These are phyloP conservation scores for Penicillium glabrum DNA, from an alignment of 2,329 filamentous ascomycete species.

Conservation along the genomic window DNA sequence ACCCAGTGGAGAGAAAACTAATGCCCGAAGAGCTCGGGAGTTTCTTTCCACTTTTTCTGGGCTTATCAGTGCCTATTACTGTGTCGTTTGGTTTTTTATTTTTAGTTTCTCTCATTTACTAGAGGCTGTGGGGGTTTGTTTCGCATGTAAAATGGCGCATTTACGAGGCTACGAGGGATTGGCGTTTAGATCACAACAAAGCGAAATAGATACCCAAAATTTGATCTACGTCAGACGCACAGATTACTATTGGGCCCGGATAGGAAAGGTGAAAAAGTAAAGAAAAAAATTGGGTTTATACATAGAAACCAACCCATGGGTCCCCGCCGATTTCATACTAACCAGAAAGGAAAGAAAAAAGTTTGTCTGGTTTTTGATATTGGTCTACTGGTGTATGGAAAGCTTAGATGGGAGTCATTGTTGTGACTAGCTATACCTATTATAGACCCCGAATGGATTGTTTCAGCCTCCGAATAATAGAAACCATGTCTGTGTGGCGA, in stretches of 20 bases:
- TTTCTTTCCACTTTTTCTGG: neutral
- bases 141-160: conserved; percentile 5
- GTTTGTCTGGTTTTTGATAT: neutral
- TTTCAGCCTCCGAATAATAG: neutral
- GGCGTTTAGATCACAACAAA: conserved; percentile 3
- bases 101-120: neutral
- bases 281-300: neutral
- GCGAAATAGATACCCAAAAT: conserved; percentile 8
- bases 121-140: neutral
- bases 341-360: neutral
- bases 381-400: neutral
- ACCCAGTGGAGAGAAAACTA: conserved; percentile 52
- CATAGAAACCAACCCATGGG: neutral
- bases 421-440: neutral
- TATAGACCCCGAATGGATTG: neutral
- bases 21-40: conserved; percentile 7
- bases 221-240: conserved; percentile 15
- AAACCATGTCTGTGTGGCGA: conserved; percentile 6
- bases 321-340: neutral
- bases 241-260: conserved; percentile 2
- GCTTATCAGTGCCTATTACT: neutral
- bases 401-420: neutral
- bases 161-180: neutral
- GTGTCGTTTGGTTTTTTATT: conserved; percentile 2
- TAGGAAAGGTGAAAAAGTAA: conserved; percentile 1